Conservation (phyloP, 768 basidiomycete species). For the Boletus sp. region DNA sequence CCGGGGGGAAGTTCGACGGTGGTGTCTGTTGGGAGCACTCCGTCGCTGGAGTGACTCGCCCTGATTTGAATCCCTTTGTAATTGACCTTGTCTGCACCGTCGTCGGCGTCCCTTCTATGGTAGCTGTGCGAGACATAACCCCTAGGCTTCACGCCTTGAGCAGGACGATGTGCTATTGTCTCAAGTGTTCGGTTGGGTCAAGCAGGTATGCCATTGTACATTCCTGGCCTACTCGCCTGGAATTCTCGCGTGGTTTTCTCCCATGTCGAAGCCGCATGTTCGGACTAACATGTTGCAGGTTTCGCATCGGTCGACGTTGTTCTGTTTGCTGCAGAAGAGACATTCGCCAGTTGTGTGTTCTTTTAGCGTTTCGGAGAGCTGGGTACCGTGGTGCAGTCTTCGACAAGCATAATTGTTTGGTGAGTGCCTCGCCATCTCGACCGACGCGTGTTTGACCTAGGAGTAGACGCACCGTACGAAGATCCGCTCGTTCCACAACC, state of each 20-base stretch:
- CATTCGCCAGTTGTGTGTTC: slow-evolving; percentile 79
- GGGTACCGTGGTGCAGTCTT: neutral
- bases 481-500: neutral
- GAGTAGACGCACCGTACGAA: neutral
- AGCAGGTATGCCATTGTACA: slow-evolving; percentile 40
- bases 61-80: neutral
- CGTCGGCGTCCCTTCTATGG: neutral
- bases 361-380: slow-evolving; percentile 32
- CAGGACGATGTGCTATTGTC: too few species aligned
- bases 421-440: neutral
- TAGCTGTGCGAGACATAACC: neutral
- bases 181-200: neutral
- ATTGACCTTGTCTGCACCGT: slow-evolving; percentile 1
- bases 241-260: slow-evolving; percentile 50
- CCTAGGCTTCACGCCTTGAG: neutral
- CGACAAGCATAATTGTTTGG: neutral
- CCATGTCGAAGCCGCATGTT: slow-evolving; percentile 63
- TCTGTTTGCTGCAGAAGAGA: slow-evolving; percentile 48
- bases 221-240: slow-evolving; percentile 58
- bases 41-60: neutral
- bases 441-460: neutral
- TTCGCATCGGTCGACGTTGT: neutral
- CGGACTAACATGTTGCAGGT: slow-evolving; percentile 7
- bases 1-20: neutral
- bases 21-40: neutral